phyloP scores from a whole-genome alignment of 2,329 filamentous ascomycete species.

The Fusarium graminum region DNA sequence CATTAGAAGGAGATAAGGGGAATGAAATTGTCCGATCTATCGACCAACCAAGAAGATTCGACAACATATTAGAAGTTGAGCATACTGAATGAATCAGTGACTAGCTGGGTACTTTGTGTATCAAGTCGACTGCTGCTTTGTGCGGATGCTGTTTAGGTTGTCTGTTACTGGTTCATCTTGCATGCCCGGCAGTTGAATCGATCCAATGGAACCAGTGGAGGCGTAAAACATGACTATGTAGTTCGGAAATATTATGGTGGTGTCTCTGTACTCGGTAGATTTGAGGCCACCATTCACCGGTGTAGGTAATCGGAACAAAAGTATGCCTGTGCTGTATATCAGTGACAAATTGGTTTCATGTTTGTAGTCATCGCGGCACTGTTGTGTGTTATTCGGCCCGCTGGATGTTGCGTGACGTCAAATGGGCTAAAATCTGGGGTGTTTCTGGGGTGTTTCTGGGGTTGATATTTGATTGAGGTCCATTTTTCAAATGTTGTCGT shows the following conservation, averaged over 20 bases:
- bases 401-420: slow-evolving; percentile 41
- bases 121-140: not conserved
- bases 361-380: slow-evolving; percentile 6
- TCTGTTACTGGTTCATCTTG: too few species aligned
- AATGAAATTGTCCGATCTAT: slow-evolving; percentile 10
- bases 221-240: not conserved
- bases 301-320: slow-evolving; percentile 15
- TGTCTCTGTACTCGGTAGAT: not conserved
- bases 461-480: slow-evolving; percentile 13
- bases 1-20: not conserved
- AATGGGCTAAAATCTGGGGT: slow-evolving; percentile 7
- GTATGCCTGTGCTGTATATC: not conserved
- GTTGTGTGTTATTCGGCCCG: slow-evolving; percentile 34
- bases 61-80: slow-evolving; percentile 1
- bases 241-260: slow-evolving; percentile 4
- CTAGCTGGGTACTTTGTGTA: not conserved
- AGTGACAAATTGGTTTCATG: not conserved
- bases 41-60: slow-evolving; percentile 1
- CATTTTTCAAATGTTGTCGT: not conserved
- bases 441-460: slow-evolving; percentile 16
- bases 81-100: too few species aligned
- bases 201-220: slow-evolving; percentile 2
- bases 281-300: not conserved
- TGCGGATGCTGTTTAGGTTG: not conserved
- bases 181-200: not conserved